These are phyloP conservation scores for Syncephalastrum monosporum DNA, from an alignment of 371 early-diverging fungal species.

Conservation along the genomic window DNA sequence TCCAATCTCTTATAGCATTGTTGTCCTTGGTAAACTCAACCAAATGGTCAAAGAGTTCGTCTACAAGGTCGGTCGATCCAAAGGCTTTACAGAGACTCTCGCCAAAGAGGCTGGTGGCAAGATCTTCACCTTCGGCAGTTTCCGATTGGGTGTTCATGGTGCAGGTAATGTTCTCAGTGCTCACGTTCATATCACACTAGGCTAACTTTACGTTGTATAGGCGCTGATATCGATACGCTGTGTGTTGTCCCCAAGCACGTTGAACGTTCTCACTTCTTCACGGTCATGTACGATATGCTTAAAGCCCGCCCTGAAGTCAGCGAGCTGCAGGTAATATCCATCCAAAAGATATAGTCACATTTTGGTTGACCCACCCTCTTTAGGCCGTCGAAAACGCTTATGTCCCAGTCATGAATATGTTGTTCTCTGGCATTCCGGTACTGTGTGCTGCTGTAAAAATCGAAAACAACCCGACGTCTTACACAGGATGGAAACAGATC, in stretches of 20 bases:
- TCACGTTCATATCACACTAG: not conserved
- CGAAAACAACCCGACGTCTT: not conserved
- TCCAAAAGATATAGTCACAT: not conserved
- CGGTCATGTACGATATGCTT: slow-evolving; percentile 86
- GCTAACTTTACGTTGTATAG: slow-evolving; percentile 28
- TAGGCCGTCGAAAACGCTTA: slow-evolving; percentile 90
- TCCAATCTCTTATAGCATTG: slow-evolving; percentile 53
- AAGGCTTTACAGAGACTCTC: slow-evolving; percentile 74
- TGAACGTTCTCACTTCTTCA: slow-evolving; percentile 94
- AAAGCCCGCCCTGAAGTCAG: slow-evolving; percentile 82
- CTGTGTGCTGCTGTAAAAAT: not conserved
- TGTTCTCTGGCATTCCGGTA: slow-evolving; percentile 88
- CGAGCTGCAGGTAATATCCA: slow-evolving; percentile 75
- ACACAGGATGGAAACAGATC: slow-evolving; percentile 59
- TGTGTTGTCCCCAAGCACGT: slow-evolving; percentile 98
- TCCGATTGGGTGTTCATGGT: slow-evolving; percentile 97
- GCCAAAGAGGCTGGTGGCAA: slow-evolving; percentile 94
- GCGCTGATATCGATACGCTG: slow-evolving; percentile 99
- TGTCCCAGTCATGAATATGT: slow-evolving; percentile 98
- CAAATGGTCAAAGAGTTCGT: slow-evolving; percentile 91
- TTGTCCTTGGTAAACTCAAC: slow-evolving; percentile 87
- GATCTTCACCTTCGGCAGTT: slow-evolving; percentile 99
- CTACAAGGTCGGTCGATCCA: slow-evolving; percentile 61
- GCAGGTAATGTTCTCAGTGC: slow-evolving; percentile 54
- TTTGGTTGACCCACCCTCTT: not conserved